phyloP scores from a whole-genome alignment of 2,329 filamentous ascomycete species.

The Aspergillus pseudoviridinutans region DNA sequence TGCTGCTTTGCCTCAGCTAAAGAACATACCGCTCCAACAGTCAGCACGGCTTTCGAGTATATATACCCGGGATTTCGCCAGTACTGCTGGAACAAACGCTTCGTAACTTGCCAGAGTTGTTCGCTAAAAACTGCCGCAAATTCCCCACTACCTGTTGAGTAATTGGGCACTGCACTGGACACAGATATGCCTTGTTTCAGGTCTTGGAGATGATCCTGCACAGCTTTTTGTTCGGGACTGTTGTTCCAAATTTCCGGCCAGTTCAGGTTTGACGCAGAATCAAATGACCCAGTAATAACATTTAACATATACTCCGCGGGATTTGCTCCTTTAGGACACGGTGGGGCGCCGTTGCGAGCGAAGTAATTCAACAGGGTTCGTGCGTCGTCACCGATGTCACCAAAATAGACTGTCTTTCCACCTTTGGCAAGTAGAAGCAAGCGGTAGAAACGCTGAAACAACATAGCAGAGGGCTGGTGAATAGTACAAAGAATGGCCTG shows the following conservation, averaged over 20 bases:
- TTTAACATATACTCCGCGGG: slow-evolving; percentile 68
- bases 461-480: slow-evolving; percentile 84
- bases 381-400: slow-evolving; percentile 57
- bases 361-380: slow-evolving; percentile 59
- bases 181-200: slow-evolving; percentile 44
- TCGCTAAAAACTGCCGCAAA: slow-evolving; percentile 68
- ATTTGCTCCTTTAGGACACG: slow-evolving; percentile 58
- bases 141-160: slow-evolving; percentile 55
- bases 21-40: slow-evolving; percentile 45
- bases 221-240: slow-evolving; percentile 50
- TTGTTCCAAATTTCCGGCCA: slow-evolving; percentile 53
- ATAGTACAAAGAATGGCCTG: slow-evolving; percentile 91
- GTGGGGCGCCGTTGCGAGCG: slow-evolving; percentile 52
- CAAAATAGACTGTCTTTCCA: slow-evolving; percentile 63
- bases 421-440: slow-evolving; percentile 59
- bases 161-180: slow-evolving; percentile 29
- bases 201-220: slow-evolving; percentile 39
- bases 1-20: neutral
- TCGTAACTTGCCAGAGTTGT: slow-evolving; percentile 62
- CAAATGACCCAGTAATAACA: slow-evolving; percentile 52
- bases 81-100: slow-evolving; percentile 79
- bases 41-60: slow-evolving; percentile 72
- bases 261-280: slow-evolving; percentile 51
- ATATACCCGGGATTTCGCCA: slow-evolving; percentile 85
- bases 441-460: slow-evolving; percentile 75